Evolutionary conservation across 2,329 filamentous ascomycete genomes (phyloP).

Genomic region (Ophiobolus disseminans): DNA sequence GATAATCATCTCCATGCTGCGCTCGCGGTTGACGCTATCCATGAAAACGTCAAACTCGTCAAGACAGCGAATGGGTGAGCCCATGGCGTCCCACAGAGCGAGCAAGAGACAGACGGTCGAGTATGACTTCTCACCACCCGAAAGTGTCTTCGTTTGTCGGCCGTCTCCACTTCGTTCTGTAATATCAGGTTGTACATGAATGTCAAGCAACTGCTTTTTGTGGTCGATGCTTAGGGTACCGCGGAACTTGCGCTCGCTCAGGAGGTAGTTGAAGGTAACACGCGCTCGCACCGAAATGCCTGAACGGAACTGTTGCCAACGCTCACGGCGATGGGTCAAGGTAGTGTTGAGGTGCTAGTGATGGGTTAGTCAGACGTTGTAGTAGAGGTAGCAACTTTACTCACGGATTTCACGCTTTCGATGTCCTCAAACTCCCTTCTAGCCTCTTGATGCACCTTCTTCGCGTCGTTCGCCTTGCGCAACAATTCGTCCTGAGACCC

Average conservation of each 20-base stretch:
- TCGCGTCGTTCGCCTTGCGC: conserved; percentile 37
- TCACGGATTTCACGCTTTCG: conserved; percentile 23
- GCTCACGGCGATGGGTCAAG: conserved; percentile 71
- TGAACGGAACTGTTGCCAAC: conserved; percentile 83
- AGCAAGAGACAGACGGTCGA: conserved; percentile 93
- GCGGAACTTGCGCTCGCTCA: conserved; percentile 88
- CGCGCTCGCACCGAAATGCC: conserved; percentile 86
- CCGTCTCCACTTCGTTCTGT: conserved; percentile 74
- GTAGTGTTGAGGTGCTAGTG: conserved; percentile 63
- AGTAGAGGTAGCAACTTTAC: conserved; percentile 1
- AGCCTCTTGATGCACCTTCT: conserved; percentile 28
- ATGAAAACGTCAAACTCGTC: conserved; percentile 99
- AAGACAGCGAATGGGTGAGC: conserved; percentile 89
- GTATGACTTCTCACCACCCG: conserved; percentile 97
- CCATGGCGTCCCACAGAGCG: conserved; percentile 97
- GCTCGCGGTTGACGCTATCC: conserved; percentile 93
- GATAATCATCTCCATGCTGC: conserved; percentile 94
- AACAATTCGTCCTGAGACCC: conserved; percentile 43
- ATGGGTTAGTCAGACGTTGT: conserved; percentile 6
- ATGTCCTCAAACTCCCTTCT: conserved; percentile 26
- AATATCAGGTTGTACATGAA: conserved; percentile 75
- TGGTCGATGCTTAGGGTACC: conserved; percentile 84
- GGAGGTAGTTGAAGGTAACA: conserved; percentile 84
- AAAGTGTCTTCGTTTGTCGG: conserved; percentile 87
- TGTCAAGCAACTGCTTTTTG: conserved; percentile 72